Conservation (phyloP, 768 basidiomycete species). For the Podaxis mareebaensis region DNA sequence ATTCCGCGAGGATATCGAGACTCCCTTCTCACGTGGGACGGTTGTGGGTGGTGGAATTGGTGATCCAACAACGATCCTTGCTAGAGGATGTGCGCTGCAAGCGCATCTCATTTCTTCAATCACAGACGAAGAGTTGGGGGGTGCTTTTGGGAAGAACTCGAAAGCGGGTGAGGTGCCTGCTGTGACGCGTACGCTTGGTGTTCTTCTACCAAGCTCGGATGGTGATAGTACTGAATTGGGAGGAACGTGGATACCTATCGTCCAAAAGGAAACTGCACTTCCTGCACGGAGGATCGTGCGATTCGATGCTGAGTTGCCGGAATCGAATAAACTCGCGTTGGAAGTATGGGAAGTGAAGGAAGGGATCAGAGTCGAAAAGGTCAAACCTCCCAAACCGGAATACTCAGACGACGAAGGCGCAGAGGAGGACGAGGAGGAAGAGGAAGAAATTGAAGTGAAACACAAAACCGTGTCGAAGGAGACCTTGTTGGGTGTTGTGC, state of each 20-base stretch:
- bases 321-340: conserved; percentile 50
- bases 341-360: conserved; percentile 83
- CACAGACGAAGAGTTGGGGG: conserved; percentile 49
- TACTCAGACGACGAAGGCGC: conserved; percentile 48
- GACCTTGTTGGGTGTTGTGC: conserved; percentile 44
- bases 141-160: conserved; percentile 47
- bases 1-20: conserved; percentile 61
- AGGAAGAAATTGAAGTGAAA: conserved; percentile 64
- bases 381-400: conserved; percentile 46
- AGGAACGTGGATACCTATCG: conserved; percentile 64
- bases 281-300: conserved; percentile 63
- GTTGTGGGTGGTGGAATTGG: conserved; percentile 72
- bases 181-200: conserved; percentile 63
- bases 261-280: conserved; percentile 70
- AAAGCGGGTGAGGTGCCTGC: conserved; percentile 46
- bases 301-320: conserved; percentile 55
- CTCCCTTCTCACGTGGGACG: conserved; percentile 66
- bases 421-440: conserved; percentile 58
- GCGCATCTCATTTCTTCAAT: conserved; percentile 61
- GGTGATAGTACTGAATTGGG: conserved; percentile 39
- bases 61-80: conserved; percentile 77
- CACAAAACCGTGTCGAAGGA: conserved; percentile 61
- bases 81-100: conserved; percentile 76
- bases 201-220: conserved; percentile 56
- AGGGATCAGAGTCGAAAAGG: conserved; percentile 61